A percentile compares a stretch with the other conserved stretches of the same genome.
Conservation (phyloP, 768 basidiomycete genomes). For the Trichaptum fuscoviolaceum region DNA sequence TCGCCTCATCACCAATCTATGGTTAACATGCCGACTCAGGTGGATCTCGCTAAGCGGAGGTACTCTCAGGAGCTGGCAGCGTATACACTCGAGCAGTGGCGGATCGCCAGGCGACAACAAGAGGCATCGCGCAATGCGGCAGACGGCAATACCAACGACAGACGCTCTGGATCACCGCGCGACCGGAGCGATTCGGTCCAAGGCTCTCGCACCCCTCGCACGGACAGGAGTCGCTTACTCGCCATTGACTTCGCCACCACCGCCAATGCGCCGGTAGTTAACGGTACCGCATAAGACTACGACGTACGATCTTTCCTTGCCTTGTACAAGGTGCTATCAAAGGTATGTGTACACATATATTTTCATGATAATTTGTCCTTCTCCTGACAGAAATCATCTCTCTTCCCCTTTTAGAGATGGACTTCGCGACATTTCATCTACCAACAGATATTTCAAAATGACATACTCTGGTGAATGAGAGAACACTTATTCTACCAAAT, state of each 20-base stretch:
- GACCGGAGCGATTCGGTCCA: background rate
- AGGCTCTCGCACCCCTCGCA: background rate
- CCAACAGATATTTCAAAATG: background rate
- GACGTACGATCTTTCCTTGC: background rate
- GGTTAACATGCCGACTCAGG: background rate
- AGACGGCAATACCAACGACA: background rate
- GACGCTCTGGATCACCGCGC: background rate
- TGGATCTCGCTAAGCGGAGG: constrained; percentile 22
- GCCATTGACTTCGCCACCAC: background rate
- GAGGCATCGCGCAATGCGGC: background rate
- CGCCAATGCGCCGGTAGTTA: background rate
- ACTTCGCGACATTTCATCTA: background rate
- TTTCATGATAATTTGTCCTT: no score
- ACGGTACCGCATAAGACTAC: background rate
- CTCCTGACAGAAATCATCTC: no score
- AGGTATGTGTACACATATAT: no score
- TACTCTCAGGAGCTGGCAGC: constrained; percentile 34
- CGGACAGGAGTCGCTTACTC: background rate
- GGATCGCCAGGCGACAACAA: constrained; percentile 21
- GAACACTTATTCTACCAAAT: background rate
- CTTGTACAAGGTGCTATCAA: background rate
- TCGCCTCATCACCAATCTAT: background rate
- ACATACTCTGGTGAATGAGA: background rate
- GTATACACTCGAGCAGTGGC: constrained; percentile 36
- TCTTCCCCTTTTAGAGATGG: no score